Percentiles rank a stretch among this genome's conserved stretches.
phyloP scores from a whole-genome alignment of 345 rosid genomes.

The Raphanus raphanistrum region DNA sequence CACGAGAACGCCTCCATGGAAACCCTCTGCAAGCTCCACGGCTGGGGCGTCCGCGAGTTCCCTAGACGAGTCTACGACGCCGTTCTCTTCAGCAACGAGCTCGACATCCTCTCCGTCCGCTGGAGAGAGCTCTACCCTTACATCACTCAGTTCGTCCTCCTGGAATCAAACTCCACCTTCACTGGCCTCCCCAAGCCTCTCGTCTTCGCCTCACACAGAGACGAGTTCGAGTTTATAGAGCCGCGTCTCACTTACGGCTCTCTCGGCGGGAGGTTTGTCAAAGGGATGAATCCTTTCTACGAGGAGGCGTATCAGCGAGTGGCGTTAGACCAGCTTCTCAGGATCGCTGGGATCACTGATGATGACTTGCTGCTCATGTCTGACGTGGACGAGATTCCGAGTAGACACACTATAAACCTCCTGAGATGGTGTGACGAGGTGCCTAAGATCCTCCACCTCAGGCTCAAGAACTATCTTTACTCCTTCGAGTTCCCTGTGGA shows the following conservation, averaged over 20 bases:
- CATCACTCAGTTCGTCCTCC: constrained; percentile 72
- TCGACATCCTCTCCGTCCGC: constrained; percentile 68
- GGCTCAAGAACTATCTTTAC: constrained; percentile 79
- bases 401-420: constrained; percentile 81
- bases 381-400: constrained; percentile 92
- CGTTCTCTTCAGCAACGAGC: constrained; percentile 79
- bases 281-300: constrained; percentile 76
- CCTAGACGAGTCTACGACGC: constrained; percentile 89
- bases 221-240: constrained; percentile 66
- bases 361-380: constrained; percentile 90
- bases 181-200: constrained; percentile 71
- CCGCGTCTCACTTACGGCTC: constrained; percentile 77
- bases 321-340: constrained; percentile 72
- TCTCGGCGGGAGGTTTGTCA: constrained; percentile 65
- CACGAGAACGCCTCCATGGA: constrained; percentile 80
- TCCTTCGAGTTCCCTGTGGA: constrained; percentile 80
- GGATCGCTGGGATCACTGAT: constrained; percentile 74
- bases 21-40: constrained; percentile 82
- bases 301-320: constrained; percentile 89
- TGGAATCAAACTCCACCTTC: constrained; percentile 82
- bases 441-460: constrained; percentile 67
- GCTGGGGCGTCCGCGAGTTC: constrained; percentile 78
- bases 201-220: constrained; percentile 58
- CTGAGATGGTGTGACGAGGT: constrained; percentile 83
- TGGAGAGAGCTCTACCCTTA: constrained; percentile 84